Evolutionary conservation across 805 yeast genomes (phyloP).

Genomic region (Scheffersomyces stipitis): DNA sequence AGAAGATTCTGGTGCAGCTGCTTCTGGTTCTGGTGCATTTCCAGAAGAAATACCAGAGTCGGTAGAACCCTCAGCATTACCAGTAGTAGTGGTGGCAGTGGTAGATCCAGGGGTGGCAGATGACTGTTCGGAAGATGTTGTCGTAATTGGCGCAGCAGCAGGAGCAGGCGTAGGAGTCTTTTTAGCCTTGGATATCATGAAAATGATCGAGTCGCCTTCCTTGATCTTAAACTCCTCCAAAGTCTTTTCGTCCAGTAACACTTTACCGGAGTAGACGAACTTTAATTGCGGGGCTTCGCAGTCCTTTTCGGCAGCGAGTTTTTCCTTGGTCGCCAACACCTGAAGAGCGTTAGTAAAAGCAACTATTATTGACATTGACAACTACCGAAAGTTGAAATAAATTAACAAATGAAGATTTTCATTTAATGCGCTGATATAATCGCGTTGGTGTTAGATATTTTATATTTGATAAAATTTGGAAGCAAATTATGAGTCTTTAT

Average conservation of each 20-base stretch:
- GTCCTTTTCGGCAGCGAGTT: slow-evolving; percentile 64
- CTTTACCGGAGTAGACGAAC: slow-evolving; percentile 89
- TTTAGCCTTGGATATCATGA: slow-evolving; percentile 69
- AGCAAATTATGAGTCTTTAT: no score
- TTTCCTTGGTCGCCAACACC: slow-evolving; percentile 68
- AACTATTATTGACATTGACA: no score
- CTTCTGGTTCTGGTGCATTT: slow-evolving; percentile 2
- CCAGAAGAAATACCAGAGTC: slow-evolving; percentile 17
- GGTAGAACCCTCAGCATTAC: slow-evolving; percentile 19
- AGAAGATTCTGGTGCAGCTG: slow-evolving; percentile 7
- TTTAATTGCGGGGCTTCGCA: slow-evolving; percentile 76
- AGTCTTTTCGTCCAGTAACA: slow-evolving; percentile 78
- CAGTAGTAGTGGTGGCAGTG: slow-evolving; percentile 20
- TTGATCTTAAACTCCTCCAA: slow-evolving; percentile 73
- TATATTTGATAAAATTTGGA: no score
- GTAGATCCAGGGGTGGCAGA: slow-evolving; percentile 11
- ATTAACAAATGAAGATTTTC: no score
- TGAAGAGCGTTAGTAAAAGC: slow-evolving; percentile 17
- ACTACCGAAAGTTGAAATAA: no score
- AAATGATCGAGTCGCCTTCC: slow-evolving; percentile 84
- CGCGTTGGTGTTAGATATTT: no score
- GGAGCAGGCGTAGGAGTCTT: slow-evolving; percentile 26
- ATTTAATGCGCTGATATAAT: no score
- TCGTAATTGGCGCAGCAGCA: slow-evolving; percentile 22
- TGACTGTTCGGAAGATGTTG: slow-evolving; percentile 20